Conservation (phyloP, 2,329 filamentous ascomycete genomes). For the Arthrobotrys entomopaga region DNA sequence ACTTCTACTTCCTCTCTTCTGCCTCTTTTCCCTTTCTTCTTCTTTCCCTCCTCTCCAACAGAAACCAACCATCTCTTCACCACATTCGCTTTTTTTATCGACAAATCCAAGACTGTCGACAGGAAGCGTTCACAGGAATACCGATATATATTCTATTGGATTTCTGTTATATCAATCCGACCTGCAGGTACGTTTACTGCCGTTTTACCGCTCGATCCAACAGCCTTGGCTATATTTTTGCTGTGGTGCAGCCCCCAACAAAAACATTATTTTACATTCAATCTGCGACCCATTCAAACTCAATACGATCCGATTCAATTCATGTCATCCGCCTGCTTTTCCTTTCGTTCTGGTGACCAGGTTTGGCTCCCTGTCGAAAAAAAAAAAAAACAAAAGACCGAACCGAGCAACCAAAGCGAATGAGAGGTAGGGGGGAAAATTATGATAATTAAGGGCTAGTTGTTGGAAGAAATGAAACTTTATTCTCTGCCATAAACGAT, state of each 20-base stretch:
- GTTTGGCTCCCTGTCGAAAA: constrained; percentile 5
- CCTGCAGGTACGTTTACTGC: constrained; percentile 1
- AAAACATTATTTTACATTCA: too few species aligned
- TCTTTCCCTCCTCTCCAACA: constrained; percentile 29
- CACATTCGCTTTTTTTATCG: constrained; percentile 10
- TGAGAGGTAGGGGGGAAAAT: background rate
- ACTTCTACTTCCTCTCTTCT: background rate
- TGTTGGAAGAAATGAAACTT: background rate
- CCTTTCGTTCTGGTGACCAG: constrained; percentile 15
- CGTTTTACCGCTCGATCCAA: background rate
- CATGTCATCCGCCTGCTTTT: background rate
- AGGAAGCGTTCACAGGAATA: background rate
- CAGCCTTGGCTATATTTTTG: background rate
- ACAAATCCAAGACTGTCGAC: background rate
- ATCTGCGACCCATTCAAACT: too few species aligned
- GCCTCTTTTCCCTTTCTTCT: constrained; percentile 21
- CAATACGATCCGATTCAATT: background rate
- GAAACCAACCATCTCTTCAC: constrained; percentile 7
- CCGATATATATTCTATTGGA: background rate
- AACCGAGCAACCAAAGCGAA: constrained; percentile 1
- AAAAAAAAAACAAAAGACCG: constrained; percentile 10
- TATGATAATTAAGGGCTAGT: constrained; percentile 3
- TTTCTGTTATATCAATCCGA: background rate
- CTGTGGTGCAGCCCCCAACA: background rate
- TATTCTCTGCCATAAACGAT: background rate